Percentiles rank a stretch among this genome's conserved stretches.
These are phyloP conservation scores for Raffaelea albimanens DNA, from an alignment of 2,329 filamentous ascomycete species.

Conservation along the genomic window DNA sequence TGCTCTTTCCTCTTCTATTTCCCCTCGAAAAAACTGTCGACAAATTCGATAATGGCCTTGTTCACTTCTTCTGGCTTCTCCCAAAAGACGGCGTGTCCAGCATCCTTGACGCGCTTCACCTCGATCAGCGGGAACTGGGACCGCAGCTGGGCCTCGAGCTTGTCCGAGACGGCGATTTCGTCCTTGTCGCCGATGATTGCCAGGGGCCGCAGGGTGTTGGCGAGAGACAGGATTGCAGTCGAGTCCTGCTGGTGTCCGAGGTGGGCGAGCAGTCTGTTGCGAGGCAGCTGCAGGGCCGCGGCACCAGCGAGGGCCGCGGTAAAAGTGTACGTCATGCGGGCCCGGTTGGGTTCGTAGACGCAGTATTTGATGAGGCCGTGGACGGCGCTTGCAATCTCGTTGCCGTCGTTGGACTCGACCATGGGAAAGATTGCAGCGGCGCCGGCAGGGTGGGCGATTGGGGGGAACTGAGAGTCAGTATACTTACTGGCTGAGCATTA, in stretches of 20 bases:
- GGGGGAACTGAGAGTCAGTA: too few relatives aligned
- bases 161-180: neutral
- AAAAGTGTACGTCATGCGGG: conserved; percentile 3
- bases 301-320: conserved; percentile 2
- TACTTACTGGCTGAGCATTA: too few relatives aligned
- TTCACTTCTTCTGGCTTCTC: conserved; percentile 5
- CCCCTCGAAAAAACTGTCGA: neutral
- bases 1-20: neutral
- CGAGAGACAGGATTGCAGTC: neutral
- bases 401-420: too few relatives aligned
- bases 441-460: too few relatives aligned
- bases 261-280: neutral
- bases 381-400: too few relatives aligned
- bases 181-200: conserved; percentile 6
- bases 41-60: conserved; percentile 1
- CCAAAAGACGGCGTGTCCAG: conserved; percentile 8
- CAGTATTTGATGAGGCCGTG: neutral
- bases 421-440: too few relatives aligned
- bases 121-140: conserved; percentile 1
- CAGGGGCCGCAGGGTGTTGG: neutral
- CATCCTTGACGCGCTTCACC: neutral
- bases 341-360: conserved; percentile 5
- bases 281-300: neutral
- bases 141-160: neutral
- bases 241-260: conserved; percentile 2